A percentile compares a stretch with the other conserved stretches of the same genome.
Conservation (phyloP, 805 yeast species). For the Candida sithepensis region DNA sequence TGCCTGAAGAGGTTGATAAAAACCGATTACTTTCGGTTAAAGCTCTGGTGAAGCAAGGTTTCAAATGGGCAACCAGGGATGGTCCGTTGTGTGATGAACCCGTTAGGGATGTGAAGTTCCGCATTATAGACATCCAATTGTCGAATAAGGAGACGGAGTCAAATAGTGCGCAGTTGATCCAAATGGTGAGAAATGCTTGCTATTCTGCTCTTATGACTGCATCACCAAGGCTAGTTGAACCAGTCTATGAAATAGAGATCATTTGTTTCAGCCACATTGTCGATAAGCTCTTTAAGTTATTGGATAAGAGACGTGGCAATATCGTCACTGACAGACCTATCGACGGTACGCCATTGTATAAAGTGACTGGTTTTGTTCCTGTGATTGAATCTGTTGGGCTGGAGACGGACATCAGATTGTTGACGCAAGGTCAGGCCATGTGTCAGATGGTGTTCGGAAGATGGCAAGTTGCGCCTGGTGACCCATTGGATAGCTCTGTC, state of each 20-base stretch:
- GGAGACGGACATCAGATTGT: constrained; percentile 77
- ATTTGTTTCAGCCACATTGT: constrained; percentile 44
- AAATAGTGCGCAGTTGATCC: constrained; percentile 69
- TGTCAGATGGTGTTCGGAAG: constrained; percentile 60
- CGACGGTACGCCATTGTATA: constrained; percentile 68
- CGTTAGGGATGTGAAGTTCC: constrained; percentile 65
- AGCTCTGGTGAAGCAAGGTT: constrained; percentile 68
- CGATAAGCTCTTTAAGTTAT: constrained; percentile 27
- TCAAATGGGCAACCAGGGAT: constrained; percentile 75
- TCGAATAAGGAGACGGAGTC: constrained; percentile 46
- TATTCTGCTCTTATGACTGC: constrained; percentile 78
- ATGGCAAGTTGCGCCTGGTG: constrained; percentile 87
- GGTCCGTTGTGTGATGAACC: constrained; percentile 95
- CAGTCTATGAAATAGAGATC: constrained; percentile 60
- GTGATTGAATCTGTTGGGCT: constrained; percentile 89
- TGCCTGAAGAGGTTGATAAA: constrained; percentile 68
- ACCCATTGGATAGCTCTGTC: constrained; percentile 72
- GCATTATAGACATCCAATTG: constrained; percentile 57
- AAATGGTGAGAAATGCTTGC: constrained; percentile 81
- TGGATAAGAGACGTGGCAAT: constrained; percentile 70
- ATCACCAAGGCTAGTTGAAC: constrained; percentile 77
- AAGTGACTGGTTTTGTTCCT: constrained; percentile 66
- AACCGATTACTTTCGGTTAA: constrained; percentile 40
- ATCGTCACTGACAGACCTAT: constrained; percentile 47
- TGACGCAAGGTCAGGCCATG: constrained; percentile 76